phyloP scores from a whole-genome alignment of 306 rosid species.

The Abrus pulchellus region DNA sequence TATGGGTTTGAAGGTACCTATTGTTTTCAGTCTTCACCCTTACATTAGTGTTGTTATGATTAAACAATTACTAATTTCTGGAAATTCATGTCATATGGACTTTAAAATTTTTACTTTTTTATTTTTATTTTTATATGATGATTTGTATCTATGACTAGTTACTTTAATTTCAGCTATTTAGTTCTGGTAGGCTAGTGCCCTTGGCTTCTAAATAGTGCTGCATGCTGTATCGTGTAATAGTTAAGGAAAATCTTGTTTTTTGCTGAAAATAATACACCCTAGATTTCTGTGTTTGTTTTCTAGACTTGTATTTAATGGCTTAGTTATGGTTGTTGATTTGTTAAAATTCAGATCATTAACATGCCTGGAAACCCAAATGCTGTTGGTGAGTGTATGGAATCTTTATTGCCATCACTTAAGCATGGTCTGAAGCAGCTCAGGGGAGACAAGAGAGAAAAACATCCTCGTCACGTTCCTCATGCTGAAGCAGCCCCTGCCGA shows the following conservation, averaged over 20 bases:
- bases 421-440: conserved; percentile 87
- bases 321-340: conserved; percentile 26
- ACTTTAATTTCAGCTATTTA: neutral
- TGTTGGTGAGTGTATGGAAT: conserved; percentile 91
- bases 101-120: neutral
- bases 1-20: neutral
- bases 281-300: neutral
- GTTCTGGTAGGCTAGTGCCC: neutral
- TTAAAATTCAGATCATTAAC: conserved; percentile 76
- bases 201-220: conserved; percentile 15
- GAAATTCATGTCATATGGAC: conserved; percentile 15
- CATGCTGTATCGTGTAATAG: conserved; percentile 16
- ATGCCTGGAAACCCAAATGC: conserved; percentile 99
- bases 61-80: neutral
- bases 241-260: neutral
- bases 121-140: neutral
- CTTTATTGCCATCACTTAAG: conserved; percentile 88
- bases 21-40: neutral
- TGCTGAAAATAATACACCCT: conserved; percentile 21
- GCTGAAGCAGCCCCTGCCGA: conserved; percentile 64
- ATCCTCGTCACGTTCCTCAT: conserved; percentile 88
- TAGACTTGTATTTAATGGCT: conserved; percentile 23
- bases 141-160: neutral
- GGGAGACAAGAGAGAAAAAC: conserved; percentile 93
- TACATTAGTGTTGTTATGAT: neutral